Conservation (phyloP, 768 basidiomycete species). For the Pleurotus cornucopiae region DNA sequence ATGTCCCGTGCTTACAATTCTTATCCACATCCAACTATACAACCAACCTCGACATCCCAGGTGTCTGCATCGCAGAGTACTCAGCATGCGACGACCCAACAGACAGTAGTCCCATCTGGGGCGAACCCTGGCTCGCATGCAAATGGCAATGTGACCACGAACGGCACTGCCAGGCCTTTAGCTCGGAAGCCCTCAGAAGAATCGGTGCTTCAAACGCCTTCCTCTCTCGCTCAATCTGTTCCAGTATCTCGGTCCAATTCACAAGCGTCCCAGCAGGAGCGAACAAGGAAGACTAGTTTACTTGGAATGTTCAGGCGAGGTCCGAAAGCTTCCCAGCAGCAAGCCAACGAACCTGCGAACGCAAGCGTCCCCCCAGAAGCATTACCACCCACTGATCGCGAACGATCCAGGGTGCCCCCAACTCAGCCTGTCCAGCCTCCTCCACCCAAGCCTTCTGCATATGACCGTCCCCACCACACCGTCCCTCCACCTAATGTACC, state of each 20-base stretch:
- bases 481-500: not conserved
- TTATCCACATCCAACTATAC: not conserved
- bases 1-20: not conserved
- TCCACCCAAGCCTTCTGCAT: not conserved
- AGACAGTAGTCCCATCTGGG: not conserved
- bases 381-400: too few species aligned
- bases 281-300: conserved; percentile 29
- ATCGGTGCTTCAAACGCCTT: conserved; percentile 57
- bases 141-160: conserved; percentile 9
- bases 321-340: conserved; percentile 20
- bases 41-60: not conserved
- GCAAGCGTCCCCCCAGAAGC: conserved; percentile 3
- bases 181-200: conserved; percentile 42
- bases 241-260: conserved; percentile 34
- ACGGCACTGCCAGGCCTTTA: conserved; percentile 14
- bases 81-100: too few species aligned
- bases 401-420: too few species aligned
- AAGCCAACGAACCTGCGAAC: conserved; percentile 17
- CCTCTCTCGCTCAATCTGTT: conserved; percentile 53
- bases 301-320: conserved; percentile 22
- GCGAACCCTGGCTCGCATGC: conserved; percentile 17
- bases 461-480: conserved; percentile 3
- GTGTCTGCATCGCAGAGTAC: too few species aligned
- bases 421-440: not conserved
- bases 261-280: conserved; percentile 32